Evolutionary conservation across 2,329 filamentous ascomycete genomes (phyloP).

Genomic region (Hypoxylon sp.): DNA sequence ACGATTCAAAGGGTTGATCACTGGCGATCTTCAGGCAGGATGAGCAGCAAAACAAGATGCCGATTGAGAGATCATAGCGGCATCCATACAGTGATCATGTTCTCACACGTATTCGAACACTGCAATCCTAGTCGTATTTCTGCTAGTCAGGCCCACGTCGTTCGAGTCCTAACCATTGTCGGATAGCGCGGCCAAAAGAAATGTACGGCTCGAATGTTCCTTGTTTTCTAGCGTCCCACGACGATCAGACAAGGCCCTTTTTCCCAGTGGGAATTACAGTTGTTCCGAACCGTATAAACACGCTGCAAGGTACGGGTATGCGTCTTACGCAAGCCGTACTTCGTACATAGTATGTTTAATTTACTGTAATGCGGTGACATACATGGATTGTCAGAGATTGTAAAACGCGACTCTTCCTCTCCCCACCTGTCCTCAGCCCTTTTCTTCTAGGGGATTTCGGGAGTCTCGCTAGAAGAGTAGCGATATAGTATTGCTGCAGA

Average conservation of each 20-base stretch:
- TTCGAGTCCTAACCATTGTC: conserved; percentile 8
- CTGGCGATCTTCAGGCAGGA: not conserved
- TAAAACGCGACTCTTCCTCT: not conserved
- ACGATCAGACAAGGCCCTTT: not conserved
- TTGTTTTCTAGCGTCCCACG: not conserved
- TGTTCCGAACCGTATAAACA: conserved; percentile 13
- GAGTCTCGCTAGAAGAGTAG: too few relatives aligned
- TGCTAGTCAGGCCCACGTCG: not conserved
- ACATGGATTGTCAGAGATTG: conserved; percentile 2
- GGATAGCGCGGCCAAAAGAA: conserved; percentile 11
- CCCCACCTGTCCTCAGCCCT: not conserved
- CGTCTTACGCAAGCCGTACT: conserved; percentile 10
- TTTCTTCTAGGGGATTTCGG: too few relatives aligned
- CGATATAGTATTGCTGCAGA: too few relatives aligned
- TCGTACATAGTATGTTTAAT: too few relatives aligned
- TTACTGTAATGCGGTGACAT: not conserved
- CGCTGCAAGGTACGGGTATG: conserved; percentile 1
- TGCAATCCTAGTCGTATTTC: conserved; percentile 6
- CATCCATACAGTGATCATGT: too few relatives aligned
- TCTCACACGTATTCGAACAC: too few relatives aligned
- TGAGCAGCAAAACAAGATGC: not conserved
- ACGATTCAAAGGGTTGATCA: not conserved
- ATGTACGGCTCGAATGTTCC: not conserved
- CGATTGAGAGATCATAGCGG: conserved; percentile 4
- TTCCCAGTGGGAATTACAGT: conserved; percentile 7